These are phyloP conservation scores for Solanum chiquidenum DNA, from an alignment of 257 asterid genomes.

Conservation along the genomic window DNA sequence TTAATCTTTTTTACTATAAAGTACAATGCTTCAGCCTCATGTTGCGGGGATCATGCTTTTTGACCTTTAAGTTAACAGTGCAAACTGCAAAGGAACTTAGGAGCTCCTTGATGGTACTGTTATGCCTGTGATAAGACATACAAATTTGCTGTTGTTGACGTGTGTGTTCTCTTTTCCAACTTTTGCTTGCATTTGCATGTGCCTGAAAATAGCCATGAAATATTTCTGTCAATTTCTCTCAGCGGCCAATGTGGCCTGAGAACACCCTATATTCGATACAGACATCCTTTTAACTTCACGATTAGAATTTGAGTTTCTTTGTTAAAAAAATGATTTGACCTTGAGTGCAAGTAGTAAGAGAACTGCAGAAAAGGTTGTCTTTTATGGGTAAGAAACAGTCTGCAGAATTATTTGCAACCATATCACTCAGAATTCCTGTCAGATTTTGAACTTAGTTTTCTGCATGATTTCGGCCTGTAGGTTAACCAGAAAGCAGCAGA, in stretches of 20 bases:
- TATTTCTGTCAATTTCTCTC: neutral
- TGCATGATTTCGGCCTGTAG: conserved; percentile 21
- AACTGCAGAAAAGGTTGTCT: neutral
- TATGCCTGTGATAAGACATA: neutral
- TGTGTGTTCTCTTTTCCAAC: neutral
- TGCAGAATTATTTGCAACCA: neutral
- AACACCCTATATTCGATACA: neutral
- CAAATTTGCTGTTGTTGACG: neutral
- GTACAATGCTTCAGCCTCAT: neutral
- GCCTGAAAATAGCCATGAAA: neutral
- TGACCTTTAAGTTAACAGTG: neutral
- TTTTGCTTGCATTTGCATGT: neutral
- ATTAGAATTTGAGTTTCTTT: neutral
- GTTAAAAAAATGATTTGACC: neutral
- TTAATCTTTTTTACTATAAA: neutral
- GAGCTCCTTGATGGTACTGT: neutral
- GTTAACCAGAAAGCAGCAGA: conserved; percentile 92
- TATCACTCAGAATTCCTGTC: neutral
- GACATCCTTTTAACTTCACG: neutral
- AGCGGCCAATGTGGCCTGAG: neutral
- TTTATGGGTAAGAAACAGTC: neutral
- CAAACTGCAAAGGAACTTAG: neutral
- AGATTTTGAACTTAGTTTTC: neutral
- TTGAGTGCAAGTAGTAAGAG: neutral
- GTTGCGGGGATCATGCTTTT: neutral